Percentiles rank a stretch among this genome's conserved stretches.
Conservation (phyloP, 2,329 filamentous ascomycete genomes). For the Penicillium sp. region DNA sequence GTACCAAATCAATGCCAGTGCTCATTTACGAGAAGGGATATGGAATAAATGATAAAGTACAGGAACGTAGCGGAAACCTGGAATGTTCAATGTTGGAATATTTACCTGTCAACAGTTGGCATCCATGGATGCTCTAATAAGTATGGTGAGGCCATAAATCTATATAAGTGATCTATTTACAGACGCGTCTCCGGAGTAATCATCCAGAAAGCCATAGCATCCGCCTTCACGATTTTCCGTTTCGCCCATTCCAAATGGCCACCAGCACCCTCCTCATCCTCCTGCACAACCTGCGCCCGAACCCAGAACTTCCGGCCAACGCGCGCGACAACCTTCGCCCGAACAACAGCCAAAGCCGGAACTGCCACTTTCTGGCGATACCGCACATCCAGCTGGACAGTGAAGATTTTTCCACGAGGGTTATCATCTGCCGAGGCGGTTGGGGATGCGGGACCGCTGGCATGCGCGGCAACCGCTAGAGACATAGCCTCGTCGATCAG, state of each 20-base stretch:
- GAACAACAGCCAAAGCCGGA: constrained; percentile 39
- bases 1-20: not conserved
- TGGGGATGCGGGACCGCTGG: constrained; percentile 7
- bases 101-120: not conserved
- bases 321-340: constrained; percentile 36
- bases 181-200: constrained; percentile 30
- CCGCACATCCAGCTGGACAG: constrained; percentile 42
- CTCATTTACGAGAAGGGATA: no score
- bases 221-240: constrained; percentile 36
- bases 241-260: constrained; percentile 34
- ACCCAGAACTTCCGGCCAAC: constrained; percentile 45
- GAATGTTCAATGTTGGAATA: not conserved
- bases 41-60: no score
- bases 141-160: not conserved
- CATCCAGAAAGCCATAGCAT: constrained; percentile 45
- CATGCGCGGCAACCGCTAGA: constrained; percentile 36
- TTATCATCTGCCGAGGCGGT: constrained; percentile 10
- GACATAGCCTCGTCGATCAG: constrained; percentile 48
- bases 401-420: constrained; percentile 36
- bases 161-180: constrained; percentile 9
- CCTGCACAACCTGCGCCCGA: constrained; percentile 40
- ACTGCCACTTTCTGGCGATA: constrained; percentile 39
- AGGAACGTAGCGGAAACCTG: not conserved
- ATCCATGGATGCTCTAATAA: not conserved
- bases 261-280: constrained; percentile 30